Evolutionary conservation across 75 land plant species (phyloP).

Genomic region (Pinus albicaulis): DNA sequence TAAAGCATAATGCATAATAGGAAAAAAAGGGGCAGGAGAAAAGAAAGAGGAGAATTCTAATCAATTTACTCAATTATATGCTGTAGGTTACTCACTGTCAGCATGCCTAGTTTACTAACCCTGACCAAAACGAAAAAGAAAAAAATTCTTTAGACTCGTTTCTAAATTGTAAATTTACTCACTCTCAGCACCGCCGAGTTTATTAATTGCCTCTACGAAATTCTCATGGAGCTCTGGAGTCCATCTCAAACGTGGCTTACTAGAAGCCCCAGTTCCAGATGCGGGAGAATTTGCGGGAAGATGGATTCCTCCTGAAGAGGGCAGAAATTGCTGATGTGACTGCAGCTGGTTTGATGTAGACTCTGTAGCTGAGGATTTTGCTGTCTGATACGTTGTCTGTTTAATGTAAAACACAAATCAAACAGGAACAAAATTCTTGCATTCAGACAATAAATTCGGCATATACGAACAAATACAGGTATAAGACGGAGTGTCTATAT

Average conservation of each 20-base stretch:
- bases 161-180: constrained; percentile 11
- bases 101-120: neutral
- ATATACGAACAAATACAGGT: neutral
- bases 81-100: neutral
- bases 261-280: constrained; percentile 1
- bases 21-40: neutral
- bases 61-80: neutral
- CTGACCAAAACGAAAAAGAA: neutral
- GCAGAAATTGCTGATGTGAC: neutral
- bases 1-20: neutral
- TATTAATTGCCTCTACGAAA: constrained; percentile 61
- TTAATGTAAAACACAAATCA: neutral
- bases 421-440: neutral
- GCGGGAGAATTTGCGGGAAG: neutral
- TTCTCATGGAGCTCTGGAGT: constrained; percentile 63
- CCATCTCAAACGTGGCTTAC: constrained; percentile 61
- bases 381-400: neutral
- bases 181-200: constrained; percentile 74
- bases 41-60: neutral
- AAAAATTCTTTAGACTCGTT: neutral
- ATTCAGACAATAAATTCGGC: neutral
- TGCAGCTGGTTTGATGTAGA: neutral
- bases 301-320: neutral
- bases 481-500: neutral
- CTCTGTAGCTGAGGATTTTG: constrained; percentile 3